Percentiles rank a stretch among this genome's conserved stretches.
These are phyloP conservation scores for Bipolaris sorokiniana DNA, from an alignment of 2,329 filamentous ascomycete genomes.

Conservation along the genomic window DNA sequence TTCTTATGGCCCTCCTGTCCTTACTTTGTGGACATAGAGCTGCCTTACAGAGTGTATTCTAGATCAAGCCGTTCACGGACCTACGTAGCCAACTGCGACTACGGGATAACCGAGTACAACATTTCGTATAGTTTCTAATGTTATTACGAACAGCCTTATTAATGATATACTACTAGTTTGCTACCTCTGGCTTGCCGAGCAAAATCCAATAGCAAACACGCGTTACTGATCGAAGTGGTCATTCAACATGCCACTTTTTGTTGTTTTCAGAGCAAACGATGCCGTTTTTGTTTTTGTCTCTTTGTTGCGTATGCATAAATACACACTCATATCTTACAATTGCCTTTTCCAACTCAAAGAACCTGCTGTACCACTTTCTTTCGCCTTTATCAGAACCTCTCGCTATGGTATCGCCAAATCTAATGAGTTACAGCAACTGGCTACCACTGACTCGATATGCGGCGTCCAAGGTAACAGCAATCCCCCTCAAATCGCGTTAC, in stretches of 20 bases:
- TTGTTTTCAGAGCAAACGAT: neutral
- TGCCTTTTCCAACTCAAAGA: too few species aligned
- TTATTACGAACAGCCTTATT: neutral
- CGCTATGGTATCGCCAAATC: too few species aligned
- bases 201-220: neutral
- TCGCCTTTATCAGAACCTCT: too few species aligned
- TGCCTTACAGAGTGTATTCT: neutral
- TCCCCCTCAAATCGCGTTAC: too few species aligned
- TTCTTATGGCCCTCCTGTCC: too few species aligned
- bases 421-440: too few species aligned
- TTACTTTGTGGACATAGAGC: neutral
- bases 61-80: neutral
- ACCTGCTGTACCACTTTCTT: too few species aligned
- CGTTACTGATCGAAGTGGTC: neutral
- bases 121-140: neutral
- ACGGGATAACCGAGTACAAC: neutral
- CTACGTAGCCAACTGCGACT: neutral
- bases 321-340: neutral
- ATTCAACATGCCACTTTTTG: neutral
- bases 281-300: too few species aligned
- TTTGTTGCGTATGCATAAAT: neutral
- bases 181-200: neutral
- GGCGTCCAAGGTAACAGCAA: too few species aligned
- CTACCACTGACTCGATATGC: too few species aligned
- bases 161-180: too few species aligned